Evolutionary conservation across 1,284 basidiomycete genomes (phyloP).

Genomic region (Naganishia albida): DNA sequence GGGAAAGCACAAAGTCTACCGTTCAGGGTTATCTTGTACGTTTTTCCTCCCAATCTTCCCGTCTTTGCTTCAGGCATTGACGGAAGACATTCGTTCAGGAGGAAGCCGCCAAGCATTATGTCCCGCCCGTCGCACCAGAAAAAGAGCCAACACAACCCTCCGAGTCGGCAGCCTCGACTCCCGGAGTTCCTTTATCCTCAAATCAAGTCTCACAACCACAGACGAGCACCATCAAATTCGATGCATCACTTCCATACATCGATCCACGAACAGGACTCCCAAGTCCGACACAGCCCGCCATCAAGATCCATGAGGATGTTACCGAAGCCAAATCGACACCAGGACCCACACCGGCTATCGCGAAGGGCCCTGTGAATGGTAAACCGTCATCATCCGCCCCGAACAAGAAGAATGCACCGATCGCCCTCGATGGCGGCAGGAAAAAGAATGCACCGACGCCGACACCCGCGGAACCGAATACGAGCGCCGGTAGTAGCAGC

Average conservation of each 20-base stretch:
- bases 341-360: background rate
- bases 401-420: constrained; percentile 1
- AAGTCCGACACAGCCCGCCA: constrained; percentile 18
- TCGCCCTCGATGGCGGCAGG: background rate
- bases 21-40: constrained; percentile 26
- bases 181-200: background rate
- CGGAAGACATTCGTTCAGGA: background rate
- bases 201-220: background rate
- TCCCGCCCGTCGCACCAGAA: constrained; percentile 3
- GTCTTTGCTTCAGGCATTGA: background rate
- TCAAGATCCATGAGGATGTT: background rate
- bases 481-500: constrained; percentile 5
- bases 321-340: background rate
- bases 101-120: constrained; percentile 21
- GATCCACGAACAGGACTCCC: constrained; percentile 20
- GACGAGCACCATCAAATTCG: background rate
- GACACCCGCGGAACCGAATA: background rate
- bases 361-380: background rate
- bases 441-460: constrained; percentile 3
- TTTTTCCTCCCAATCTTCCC: background rate
- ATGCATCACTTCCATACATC: constrained; percentile 6
- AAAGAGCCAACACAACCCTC: background rate
- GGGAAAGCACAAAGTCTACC: constrained; percentile 14
- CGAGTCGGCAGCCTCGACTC: background rate
- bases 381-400: background rate